phyloP scores from a whole-genome alignment of 164 flowering plant genomes.

The Magnolia kwangsiensis region DNA sequence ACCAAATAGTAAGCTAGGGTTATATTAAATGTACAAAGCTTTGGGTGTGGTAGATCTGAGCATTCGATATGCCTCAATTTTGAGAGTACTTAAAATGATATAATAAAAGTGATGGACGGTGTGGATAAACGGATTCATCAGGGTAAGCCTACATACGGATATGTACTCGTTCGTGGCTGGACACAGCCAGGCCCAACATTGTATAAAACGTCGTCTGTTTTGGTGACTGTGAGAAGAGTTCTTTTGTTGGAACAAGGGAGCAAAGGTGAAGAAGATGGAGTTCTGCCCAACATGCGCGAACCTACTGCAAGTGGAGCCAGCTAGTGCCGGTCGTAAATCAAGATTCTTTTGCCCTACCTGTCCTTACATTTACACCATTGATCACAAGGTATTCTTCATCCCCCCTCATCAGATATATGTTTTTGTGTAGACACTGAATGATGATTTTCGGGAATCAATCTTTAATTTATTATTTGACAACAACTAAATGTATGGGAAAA shows the following conservation, averaged over 20 bases:
- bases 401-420: background rate
- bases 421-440: background rate
- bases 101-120: no score
- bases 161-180: no score
- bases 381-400: constrained; percentile 8
- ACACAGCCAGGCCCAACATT: no score
- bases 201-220: no score
- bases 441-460: background rate
- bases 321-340: constrained; percentile 4
- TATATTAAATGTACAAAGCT: no score
- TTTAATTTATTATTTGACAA: background rate
- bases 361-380: constrained; percentile 19
- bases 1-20: no score
- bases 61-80: no score
- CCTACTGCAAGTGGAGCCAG: constrained; percentile 18
- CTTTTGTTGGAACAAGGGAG: no score
- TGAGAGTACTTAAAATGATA: background rate
- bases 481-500: background rate
- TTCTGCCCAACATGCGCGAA: constrained; percentile 30
- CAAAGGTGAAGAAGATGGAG: constrained; percentile 15
- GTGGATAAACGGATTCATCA: no score
- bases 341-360: constrained; percentile 25
- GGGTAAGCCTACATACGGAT: no score
- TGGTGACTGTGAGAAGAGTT: background rate
- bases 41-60: no score